Base-by-base conservation (phyloP, 257 asterid species). In the Solanum medicagineum region DNA sequence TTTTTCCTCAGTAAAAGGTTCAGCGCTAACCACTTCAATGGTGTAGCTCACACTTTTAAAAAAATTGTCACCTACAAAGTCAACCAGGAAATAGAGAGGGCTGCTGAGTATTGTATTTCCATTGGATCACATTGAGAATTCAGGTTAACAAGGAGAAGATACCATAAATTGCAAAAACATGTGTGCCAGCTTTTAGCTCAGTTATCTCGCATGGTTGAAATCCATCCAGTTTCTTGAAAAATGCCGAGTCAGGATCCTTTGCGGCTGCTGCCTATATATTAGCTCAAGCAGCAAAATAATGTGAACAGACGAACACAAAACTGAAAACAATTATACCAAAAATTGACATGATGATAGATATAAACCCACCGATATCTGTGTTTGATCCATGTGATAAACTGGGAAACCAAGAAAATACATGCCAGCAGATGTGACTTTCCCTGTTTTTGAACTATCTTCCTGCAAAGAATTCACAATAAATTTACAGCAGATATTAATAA, bases 341-440 rank as follows among this genome's bases (percentile, higher is more conserved):
- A 59, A 29, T 32, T 49, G 82, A 36, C 62, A 83, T 20, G 14
- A 29, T 1, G n/a, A 73, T 15, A 87, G 83, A 47, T 57, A 74
- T 90, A 75, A 66, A 88, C 97, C 88, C 88, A 97, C 99, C 49
- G 97, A 90, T 86, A 85, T 92, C 70, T 87, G 93, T 60, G 96
- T 77, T 70, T 93, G 93, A 81, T 95, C 99, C 96, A 95, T 91
- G 26, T 95, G 91, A 66, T 93, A 97, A 57, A 97, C 99, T 65
- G 99, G 97, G 90, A 97, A 95, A 63, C 99, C 98, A 17, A 94
- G 93, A 86, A 97, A 97, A 89, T 89, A 97, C 98, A 97, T 93
- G 86, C 98, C 99, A 24, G 98, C 98, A 17, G 96, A 89, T 51
- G 98, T 93, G 81, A 90, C 89, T 92, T 95, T 97, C 70, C 98